Conservation (phyloP, 805 yeast species). For the Myxozyma melibiosi region DNA sequence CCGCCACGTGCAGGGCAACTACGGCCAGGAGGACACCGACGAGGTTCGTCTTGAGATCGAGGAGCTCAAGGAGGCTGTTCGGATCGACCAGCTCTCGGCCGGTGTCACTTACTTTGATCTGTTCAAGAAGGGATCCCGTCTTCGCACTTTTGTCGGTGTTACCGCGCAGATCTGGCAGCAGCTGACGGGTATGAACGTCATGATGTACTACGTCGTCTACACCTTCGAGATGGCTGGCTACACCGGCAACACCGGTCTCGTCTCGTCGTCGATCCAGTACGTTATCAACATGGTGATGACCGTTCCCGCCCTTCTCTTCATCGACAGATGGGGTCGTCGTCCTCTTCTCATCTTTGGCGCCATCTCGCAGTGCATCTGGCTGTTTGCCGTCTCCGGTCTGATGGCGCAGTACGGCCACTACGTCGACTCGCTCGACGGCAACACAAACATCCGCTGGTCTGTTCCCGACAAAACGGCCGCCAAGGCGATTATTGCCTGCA, state of each 20-base stretch:
- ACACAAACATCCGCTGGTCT: slow-evolving; percentile 29
- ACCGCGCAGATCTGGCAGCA: slow-evolving; percentile 59
- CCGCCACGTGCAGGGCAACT: slow-evolving; percentile 40
- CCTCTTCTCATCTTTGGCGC: slow-evolving; percentile 42
- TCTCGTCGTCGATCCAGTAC: slow-evolving; percentile 63
- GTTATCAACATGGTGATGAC: slow-evolving; percentile 58
- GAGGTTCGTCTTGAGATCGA: slow-evolving; percentile 57
- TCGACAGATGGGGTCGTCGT: slow-evolving; percentile 68
- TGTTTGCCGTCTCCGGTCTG: slow-evolving; percentile 31
- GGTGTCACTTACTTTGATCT: slow-evolving; percentile 48
- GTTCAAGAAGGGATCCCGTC: slow-evolving; percentile 53
- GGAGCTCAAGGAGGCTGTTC: slow-evolving; percentile 60
- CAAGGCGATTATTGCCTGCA: slow-evolving; percentile 49
- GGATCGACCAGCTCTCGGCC: slow-evolving; percentile 55
- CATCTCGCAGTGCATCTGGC: slow-evolving; percentile 24
- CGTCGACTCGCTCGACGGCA: slow-evolving; percentile 31
- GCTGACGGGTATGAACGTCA: slow-evolving; percentile 66
- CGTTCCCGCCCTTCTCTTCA: slow-evolving; percentile 60
- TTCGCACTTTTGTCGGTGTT: slow-evolving; percentile 55
- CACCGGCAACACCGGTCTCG: slow-evolving; percentile 47
- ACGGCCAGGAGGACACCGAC: not conserved
- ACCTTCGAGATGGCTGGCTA: slow-evolving; percentile 50
- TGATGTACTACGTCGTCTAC: slow-evolving; percentile 68
- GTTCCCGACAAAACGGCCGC: slow-evolving; percentile 42
- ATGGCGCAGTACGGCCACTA: slow-evolving; percentile 32